Evolutionary conservation across 1,139 yeast genomes (phyloP).

Genomic region (Arxiozyma slooffiae): DNA sequence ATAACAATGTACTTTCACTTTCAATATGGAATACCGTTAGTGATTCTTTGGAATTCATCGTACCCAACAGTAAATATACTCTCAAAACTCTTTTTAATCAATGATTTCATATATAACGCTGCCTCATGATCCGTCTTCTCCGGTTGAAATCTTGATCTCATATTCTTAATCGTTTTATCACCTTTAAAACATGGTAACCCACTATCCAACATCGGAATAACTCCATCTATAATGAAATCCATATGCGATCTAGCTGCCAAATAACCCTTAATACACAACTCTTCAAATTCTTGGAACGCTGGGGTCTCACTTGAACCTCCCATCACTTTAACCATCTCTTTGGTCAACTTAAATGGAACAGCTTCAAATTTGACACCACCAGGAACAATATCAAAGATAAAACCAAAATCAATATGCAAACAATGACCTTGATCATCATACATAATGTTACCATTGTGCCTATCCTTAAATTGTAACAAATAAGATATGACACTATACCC

Average conservation of each 20-base stretch:
- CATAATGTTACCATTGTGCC: slow-evolving; percentile 99
- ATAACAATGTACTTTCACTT: neutral
- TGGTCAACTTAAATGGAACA: slow-evolving; percentile 92
- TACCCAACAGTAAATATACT: slow-evolving; percentile 87
- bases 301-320: slow-evolving; percentile 82
- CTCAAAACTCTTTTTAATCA: slow-evolving; percentile 76
- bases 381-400: slow-evolving; percentile 96
- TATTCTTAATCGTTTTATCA: slow-evolving; percentile 65
- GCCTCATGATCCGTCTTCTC: slow-evolving; percentile 79
- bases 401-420: slow-evolving; percentile 94
- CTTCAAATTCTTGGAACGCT: slow-evolving; percentile 91
- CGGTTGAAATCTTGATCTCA: slow-evolving; percentile 73
- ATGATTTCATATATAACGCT: slow-evolving; percentile 60
- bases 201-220: slow-evolving; percentile 86
- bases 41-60: slow-evolving; percentile 91
- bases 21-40: slow-evolving; percentile 90
- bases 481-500: slow-evolving; percentile 93
- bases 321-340: slow-evolving; percentile 91
- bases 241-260: slow-evolving; percentile 83
- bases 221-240: slow-evolving; percentile 77
- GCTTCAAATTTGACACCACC: slow-evolving; percentile 98
- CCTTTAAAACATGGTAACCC: slow-evolving; percentile 94
- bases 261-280: slow-evolving; percentile 85
- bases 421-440: slow-evolving; percentile 93
- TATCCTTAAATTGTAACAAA: slow-evolving; percentile 86